These are phyloP conservation scores for Suhomyces prunicola DNA, from an alignment of 805 yeast species.

Conservation along the genomic window DNA sequence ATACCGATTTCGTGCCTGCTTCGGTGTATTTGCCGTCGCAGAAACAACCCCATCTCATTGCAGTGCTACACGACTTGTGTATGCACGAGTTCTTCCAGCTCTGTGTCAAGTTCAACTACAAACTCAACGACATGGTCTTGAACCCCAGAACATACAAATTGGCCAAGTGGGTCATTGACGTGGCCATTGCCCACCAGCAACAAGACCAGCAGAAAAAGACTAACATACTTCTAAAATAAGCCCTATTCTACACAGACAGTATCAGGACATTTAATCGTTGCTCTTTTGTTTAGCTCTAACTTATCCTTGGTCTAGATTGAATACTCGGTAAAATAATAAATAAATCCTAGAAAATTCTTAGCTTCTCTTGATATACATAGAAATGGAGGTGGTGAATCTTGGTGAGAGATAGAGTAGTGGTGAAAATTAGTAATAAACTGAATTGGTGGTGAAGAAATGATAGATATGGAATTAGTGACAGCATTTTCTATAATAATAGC, in stretches of 20 bases:
- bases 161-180: conserved; percentile 72
- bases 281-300: neutral
- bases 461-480: no score
- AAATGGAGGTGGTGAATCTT: no score
- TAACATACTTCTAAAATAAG: neutral
- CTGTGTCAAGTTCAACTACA: conserved; percentile 59
- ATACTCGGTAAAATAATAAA: no score
- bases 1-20: conserved; percentile 39
- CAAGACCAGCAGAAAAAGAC: conserved; percentile 13
- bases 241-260: no score
- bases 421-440: no score
- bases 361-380: no score
- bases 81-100: conserved; percentile 62
- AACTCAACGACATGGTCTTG: conserved; percentile 61
- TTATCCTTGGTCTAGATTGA: no score
- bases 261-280: no score
- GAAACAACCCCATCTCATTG: conserved; percentile 41
- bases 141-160: conserved; percentile 61
- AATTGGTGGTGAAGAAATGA: no score
- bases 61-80: conserved; percentile 59
- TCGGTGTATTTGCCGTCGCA: conserved; percentile 42
- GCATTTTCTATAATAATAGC: no score
- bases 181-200: conserved; percentile 51
- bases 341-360: no score
- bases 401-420: no score